Base-by-base conservation (phyloP, 768 basidiomycete genomes). In the Rhodotorula paludigena region DNA sequence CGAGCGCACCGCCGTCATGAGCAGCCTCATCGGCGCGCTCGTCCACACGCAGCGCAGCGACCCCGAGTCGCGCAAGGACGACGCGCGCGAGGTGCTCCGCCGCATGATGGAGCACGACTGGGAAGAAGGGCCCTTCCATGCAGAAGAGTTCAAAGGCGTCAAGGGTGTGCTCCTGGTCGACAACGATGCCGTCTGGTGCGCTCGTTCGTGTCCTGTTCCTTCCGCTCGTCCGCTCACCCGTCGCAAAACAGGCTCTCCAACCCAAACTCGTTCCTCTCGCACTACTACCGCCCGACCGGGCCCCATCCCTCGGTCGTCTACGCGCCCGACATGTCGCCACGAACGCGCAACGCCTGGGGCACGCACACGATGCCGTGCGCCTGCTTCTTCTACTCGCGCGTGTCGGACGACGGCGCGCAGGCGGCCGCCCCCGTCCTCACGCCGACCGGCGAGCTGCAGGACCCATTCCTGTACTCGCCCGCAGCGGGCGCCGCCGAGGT, bases 151-250 rank as follows among this genome's bases (percentile, higher is more conserved):
- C 4, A 55, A 47, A 1, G 70, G 70, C 2, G 66, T 71, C 41
- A 64, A 56, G 45, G 72, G 72, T 1, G 65, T 73, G 0, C 42
- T 73, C 53, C 49, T 73, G 10, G 72, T 68, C 16, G 72, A 73
- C 39, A 70, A 70, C 48, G 72, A 73, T 38, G 72, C 72, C 32
- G 69, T 70, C 33, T 73, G 72, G 72, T 73, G 35, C 48, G 68
- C 45, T 9, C 18, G 5, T 36, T 18, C 2, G 21, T 1, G 9
- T 41, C 47, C 25, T 18, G 5, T 49, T 12, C 11, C 32, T 35
- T 11, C 11, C n/a, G 7, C 16, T 33, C 11, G n/a, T 20, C 16
- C n/a, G 41, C 35, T 35, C 16, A 20, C 47, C 41, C 16, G 15
- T 36, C 20, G 2, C 2, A 38, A 36, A 18, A 21, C 35, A 73